Percentiles rank a stretch among this genome's conserved stretches.
phyloP scores from a whole-genome alignment of 176 grass and related monocot genomes.

The Elaeis guineensis region DNA sequence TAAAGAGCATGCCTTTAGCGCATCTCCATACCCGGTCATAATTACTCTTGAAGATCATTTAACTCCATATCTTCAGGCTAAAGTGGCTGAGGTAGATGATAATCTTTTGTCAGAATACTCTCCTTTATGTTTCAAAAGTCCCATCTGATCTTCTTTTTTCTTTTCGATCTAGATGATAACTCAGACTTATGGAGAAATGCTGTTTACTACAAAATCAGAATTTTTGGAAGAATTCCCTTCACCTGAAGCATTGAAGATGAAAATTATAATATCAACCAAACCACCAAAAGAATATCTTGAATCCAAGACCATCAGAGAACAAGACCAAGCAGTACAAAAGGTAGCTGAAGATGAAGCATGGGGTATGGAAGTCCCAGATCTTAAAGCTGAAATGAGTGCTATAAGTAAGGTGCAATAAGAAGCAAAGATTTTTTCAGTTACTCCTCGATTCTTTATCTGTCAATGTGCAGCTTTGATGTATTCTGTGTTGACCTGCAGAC shows the following conservation, averaged over 20 bases:
- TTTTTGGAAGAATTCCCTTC: slow-evolving; percentile 8
- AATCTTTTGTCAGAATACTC: neutral
- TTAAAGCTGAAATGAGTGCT: neutral
- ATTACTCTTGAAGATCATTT: slow-evolving; percentile 92
- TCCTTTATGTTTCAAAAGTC: too few species aligned
- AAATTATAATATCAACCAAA: slow-evolving; percentile 11
- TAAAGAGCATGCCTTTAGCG: slow-evolving; percentile 53
- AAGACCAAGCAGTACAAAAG: neutral
- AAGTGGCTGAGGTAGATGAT: slow-evolving; percentile 49
- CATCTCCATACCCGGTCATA: slow-evolving; percentile 73
- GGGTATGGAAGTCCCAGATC: neutral
- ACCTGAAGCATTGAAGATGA: neutral
- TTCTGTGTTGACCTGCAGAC: neutral
- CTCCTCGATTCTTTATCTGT: neutral
- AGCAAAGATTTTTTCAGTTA: too few species aligned
- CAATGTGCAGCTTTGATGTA: neutral
- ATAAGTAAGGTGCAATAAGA: too few species aligned
- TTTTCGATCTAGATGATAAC: slow-evolving; percentile 43
- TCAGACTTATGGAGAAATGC: slow-evolving; percentile 35
- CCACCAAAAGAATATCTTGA: slow-evolving; percentile 15
- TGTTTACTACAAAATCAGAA: neutral
- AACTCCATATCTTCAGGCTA: slow-evolving; percentile 48
- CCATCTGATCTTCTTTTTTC: neutral
- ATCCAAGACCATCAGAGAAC: neutral
- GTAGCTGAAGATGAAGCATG: neutral